Percentiles rank a stretch among this genome's conserved stretches.
Evolutionary conservation across 2,329 filamentous ascomycete genomes (phyloP).

Genomic region (Paradendryphiella salina): DNA sequence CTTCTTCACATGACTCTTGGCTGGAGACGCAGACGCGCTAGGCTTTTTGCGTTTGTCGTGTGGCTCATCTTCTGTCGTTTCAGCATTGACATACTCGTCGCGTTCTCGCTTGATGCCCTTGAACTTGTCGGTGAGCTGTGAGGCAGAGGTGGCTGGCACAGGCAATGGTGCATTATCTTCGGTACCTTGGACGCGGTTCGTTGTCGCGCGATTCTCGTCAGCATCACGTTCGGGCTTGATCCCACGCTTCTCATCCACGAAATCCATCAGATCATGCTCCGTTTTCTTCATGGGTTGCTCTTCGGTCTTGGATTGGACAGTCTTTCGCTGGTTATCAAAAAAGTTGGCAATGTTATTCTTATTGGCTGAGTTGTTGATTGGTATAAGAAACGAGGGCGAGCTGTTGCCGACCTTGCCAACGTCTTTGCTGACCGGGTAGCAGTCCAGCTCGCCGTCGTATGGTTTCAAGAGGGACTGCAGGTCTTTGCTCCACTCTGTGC

Average conservation of each 20-base stretch:
- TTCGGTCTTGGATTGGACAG: not conserved
- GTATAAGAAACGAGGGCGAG: slow-evolving; percentile 79
- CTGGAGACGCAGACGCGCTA: slow-evolving; percentile 21
- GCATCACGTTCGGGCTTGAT: slow-evolving; percentile 45
- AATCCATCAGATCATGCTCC: slow-evolving; percentile 22
- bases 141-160: slow-evolving; percentile 27
- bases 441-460: slow-evolving; percentile 75
- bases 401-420: slow-evolving; percentile 95
- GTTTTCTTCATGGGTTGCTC: slow-evolving; percentile 18
- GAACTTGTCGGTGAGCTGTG: slow-evolving; percentile 21
- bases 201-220: slow-evolving; percentile 50
- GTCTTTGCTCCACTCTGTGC: slow-evolving; percentile 73
- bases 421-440: slow-evolving; percentile 83
- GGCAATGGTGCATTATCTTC: slow-evolving; percentile 60
- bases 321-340: slow-evolving; percentile 65
- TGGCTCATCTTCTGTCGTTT: slow-evolving; percentile 40
- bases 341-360: slow-evolving; percentile 95
- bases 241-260: slow-evolving; percentile 27
- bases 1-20: slow-evolving; percentile 32
- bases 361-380: slow-evolving; percentile 81
- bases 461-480: slow-evolving; percentile 80
- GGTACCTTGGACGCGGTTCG: slow-evolving; percentile 49
- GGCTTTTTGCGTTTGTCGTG: slow-evolving; percentile 46
- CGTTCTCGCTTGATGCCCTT: slow-evolving; percentile 56
- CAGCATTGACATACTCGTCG: slow-evolving; percentile 37